Base-by-base conservation (phyloP, 768 basidiomycete genomes). In the Macrolepiota dolichaula region DNA sequence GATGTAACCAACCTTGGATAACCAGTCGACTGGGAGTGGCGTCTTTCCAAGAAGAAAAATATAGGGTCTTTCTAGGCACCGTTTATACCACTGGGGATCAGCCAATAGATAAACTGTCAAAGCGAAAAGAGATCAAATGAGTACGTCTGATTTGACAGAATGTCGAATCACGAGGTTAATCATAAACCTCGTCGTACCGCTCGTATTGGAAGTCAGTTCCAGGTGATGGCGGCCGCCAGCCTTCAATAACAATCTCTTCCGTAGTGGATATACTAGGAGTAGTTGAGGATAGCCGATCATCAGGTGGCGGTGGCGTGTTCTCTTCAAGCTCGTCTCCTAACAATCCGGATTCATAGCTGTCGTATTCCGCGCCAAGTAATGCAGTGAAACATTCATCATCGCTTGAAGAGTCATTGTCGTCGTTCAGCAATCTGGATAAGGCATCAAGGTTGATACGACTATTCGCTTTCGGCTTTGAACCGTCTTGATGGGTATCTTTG, bases 371-470 rank as follows among this genome's bases (percentile, higher is more conserved):
- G 19, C 66, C 59, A 51, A 62, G 63, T 65, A 66, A 46, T 49
- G 37, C 58, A 52, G 42, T 61, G 19, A 63, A 27, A 29, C 65
- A 63, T 15, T 68, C 67, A 0, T 64, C 65, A 2, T 71, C 70
- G 47, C 67, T 62, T 55, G 71, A 71, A 22, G 74, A 67, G 24
- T 71, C 29, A 7, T 32, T 7, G 29, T 32, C 67, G 25, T 70
- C 69, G 56, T 70, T 65, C 74, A 90, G 73, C 57, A 91, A 76
- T 46, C 73, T 75, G 15, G 78, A 73, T 35, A 88, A 72, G 17
- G 81, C 86, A 54, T 86, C 82, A 72, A 85, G 78, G 69, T 90
- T 73, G 61, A 89, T 74, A 49, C 84, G 72, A 1, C 66, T 74
- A 62, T 63, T 71, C 59, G 40, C 51, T 55, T 63, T 25, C 7